Conservation (phyloP, 2,329 filamentous ascomycete genomes). For the Diaporthe helianthi region DNA sequence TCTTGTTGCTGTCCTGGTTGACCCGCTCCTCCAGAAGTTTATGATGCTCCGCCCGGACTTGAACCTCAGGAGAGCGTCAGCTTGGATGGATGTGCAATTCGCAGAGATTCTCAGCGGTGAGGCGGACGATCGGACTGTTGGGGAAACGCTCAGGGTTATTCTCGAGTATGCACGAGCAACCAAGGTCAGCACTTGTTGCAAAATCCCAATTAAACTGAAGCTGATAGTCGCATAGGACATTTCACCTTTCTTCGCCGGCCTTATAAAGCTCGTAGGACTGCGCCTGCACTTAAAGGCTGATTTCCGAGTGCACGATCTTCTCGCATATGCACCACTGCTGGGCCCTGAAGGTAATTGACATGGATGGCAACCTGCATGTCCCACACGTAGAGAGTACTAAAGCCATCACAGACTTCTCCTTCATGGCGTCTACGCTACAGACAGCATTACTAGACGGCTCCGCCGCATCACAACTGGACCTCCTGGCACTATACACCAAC, state of each 20-base stretch:
- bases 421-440: slow-evolving; percentile 23
- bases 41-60: slow-evolving; percentile 68
- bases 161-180: slow-evolving; percentile 62
- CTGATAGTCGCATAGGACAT: slow-evolving; percentile 11
- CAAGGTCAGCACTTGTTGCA: slow-evolving; percentile 53
- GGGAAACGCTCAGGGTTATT: slow-evolving; percentile 63
- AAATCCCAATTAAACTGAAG: background rate
- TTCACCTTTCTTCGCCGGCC: slow-evolving; percentile 52
- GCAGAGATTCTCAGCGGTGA: slow-evolving; percentile 47
- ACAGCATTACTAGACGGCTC: slow-evolving; percentile 53
- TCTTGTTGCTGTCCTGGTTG: slow-evolving; percentile 76
- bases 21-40: slow-evolving; percentile 81
- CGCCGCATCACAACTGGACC: slow-evolving; percentile 58
- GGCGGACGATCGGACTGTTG: slow-evolving; percentile 54
- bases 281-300: slow-evolving; percentile 15
- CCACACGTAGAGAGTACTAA: background rate
- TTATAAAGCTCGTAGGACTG: slow-evolving; percentile 57
- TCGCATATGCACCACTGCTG: slow-evolving; percentile 62
- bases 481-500: slow-evolving; percentile 72
- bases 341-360: slow-evolving; percentile 59
- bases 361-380: background rate
- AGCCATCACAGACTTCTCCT: slow-evolving; percentile 2
- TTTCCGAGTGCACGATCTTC: slow-evolving; percentile 45
- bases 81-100: slow-evolving; percentile 32
- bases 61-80: slow-evolving; percentile 39